These are phyloP conservation scores for Elsinoe australis DNA, from an alignment of 2,329 filamentous ascomycete species.

Conservation along the genomic window DNA sequence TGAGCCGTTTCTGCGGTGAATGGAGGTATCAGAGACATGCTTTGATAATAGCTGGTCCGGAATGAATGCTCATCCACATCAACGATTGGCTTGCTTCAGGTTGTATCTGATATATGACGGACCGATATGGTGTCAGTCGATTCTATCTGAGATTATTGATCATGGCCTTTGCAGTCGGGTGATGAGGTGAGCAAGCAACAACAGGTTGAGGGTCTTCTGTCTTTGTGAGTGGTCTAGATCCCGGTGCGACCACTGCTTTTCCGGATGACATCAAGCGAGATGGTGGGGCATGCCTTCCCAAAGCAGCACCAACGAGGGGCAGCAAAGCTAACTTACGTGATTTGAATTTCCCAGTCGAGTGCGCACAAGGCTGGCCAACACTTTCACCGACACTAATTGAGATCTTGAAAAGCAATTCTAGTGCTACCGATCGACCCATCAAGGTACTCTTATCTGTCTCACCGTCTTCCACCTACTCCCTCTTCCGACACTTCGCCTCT, in stretches of 20 bases:
- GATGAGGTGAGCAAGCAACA: too few relatives aligned
- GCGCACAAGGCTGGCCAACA: not conserved
- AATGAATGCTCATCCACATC: too few relatives aligned
- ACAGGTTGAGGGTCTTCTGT: too few relatives aligned
- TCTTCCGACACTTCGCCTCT: not conserved
- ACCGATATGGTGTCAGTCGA: too few relatives aligned
- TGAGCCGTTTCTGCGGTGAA: slow-evolving; percentile 66
- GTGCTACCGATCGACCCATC: slow-evolving; percentile 1
- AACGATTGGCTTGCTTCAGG: too few relatives aligned
- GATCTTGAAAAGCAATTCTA: not conserved
- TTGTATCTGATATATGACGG: too few relatives aligned
- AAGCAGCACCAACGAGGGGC: slow-evolving; percentile 11
- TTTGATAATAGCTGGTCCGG: too few relatives aligned
- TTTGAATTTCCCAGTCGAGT: slow-evolving; percentile 10
- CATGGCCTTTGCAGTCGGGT: too few relatives aligned
- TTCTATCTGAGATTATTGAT: too few relatives aligned
- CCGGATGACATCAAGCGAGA: slow-evolving; percentile 14
- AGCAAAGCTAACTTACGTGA: not conserved
- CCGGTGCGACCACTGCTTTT: too few relatives aligned
- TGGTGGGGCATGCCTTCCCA: slow-evolving; percentile 15
- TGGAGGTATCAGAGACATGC: slow-evolving; percentile 54
- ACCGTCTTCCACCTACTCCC: not conserved
- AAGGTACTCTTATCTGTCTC: not conserved
- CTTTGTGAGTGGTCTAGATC: too few relatives aligned
- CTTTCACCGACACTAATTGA: slow-evolving; percentile 5